Evolutionary conservation across 805 yeast species (phyloP).

Genomic region (Komagataella phaffii): DNA sequence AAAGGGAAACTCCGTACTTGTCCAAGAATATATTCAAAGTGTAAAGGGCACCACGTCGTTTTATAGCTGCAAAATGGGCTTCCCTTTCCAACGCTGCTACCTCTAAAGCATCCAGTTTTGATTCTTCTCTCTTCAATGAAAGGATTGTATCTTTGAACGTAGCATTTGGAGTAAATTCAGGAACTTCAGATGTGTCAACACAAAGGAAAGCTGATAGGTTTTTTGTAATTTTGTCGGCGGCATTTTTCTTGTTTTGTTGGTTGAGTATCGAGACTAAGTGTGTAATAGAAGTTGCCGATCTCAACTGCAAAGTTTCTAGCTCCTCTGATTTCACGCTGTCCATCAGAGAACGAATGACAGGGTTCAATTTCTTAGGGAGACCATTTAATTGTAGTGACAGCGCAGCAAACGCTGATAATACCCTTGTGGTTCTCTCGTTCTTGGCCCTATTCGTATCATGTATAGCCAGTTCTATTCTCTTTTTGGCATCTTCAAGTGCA

Average conservation of each 20-base stretch:
- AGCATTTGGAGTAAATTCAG: constrained; percentile 68
- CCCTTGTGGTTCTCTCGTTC: constrained; percentile 37
- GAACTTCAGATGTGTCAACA: constrained; percentile 92
- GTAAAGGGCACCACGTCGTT: constrained; percentile 72
- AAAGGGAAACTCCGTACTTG: constrained; percentile 38
- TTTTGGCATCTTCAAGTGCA: constrained; percentile 67
- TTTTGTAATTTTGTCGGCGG: constrained; percentile 79
- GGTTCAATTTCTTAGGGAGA: constrained; percentile 81
- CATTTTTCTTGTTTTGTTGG: constrained; percentile 44
- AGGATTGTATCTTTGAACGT: constrained; percentile 40
- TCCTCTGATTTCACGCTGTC: constrained; percentile 78
- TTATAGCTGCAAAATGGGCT: constrained; percentile 61
- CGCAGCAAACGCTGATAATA: constrained; percentile 66
- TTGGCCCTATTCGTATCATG: constrained; percentile 49
- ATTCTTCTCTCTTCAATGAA: constrained; percentile 71
- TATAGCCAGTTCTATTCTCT: constrained; percentile 52
- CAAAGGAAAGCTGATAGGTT: constrained; percentile 88
- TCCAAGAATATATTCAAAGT: constrained; percentile 50
- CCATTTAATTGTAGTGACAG: constrained; percentile 50
- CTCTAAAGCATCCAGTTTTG: constrained; percentile 46
- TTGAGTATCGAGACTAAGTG: constrained; percentile 48
- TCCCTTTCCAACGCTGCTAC: constrained; percentile 46
- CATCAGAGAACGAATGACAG: constrained; percentile 82
- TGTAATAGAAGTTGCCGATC: constrained; percentile 62
- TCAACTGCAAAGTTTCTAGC: constrained; percentile 45